Evolutionary conservation across 2,329 filamentous ascomycete species (phyloP).

Genomic region (Pseudopithomyces chartarum): DNA sequence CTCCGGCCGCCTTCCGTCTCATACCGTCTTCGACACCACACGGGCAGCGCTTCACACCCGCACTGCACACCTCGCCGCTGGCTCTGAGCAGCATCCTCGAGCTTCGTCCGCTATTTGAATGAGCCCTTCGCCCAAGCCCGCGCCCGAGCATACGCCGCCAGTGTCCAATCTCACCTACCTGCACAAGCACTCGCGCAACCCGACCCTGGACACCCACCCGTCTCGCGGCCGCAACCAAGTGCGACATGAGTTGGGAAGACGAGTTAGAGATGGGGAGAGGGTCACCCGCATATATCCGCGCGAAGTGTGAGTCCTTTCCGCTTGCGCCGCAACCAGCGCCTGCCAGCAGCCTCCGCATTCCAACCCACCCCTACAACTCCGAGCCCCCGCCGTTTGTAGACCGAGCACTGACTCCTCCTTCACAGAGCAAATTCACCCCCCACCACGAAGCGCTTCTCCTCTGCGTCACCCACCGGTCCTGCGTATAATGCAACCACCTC

Average conservation of each 20-base stretch:
- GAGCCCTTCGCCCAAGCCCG: conserved; percentile 44
- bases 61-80: background rate
- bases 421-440: conserved; percentile 45
- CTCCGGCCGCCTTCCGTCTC: background rate
- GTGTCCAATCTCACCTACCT: conserved; percentile 42
- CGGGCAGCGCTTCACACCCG: background rate
- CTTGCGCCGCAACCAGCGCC: background rate
- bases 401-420: conserved; percentile 15
- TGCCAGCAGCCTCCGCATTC: conserved; percentile 8
- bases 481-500: conserved; percentile 46
- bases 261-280: conserved; percentile 44
- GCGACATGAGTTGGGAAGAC: conserved; percentile 50
- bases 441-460: conserved; percentile 40
- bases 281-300: conserved; percentile 48
- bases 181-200: conserved; percentile 42
- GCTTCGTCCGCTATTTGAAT: conserved; percentile 38
- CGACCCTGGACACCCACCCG: conserved; percentile 41
- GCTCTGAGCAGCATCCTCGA: conserved; percentile 14
- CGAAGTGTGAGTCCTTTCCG: conserved; percentile 41
- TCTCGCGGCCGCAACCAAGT: conserved; percentile 43
- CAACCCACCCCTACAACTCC: background rate
- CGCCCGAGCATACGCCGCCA: conserved; percentile 35
- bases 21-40: conserved; percentile 5
- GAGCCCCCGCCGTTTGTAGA: background rate
- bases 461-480: conserved; percentile 35